Evolutionary conservation across 2,329 filamentous ascomycete genomes (phyloP), one percentile per base, ranked within the genome.

Genomic region (Pyrenophora graminea): DNA sequence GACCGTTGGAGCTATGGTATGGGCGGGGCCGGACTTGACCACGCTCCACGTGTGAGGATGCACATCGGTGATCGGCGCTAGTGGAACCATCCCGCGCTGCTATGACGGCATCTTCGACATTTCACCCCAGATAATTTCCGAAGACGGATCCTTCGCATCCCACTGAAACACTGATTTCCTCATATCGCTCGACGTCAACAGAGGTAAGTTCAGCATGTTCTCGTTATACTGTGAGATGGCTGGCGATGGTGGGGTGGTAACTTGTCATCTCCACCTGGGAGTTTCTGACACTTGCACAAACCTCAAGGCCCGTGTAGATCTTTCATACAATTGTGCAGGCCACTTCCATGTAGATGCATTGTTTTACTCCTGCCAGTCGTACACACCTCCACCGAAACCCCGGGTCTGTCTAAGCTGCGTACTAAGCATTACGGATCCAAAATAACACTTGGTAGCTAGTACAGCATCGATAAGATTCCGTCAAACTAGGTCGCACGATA

Each of bases 41-140:
- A 30, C 40, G 40, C 39, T 49, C 51, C 58, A 58, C 55, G 50
- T 56, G 55, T 53, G 58, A 55, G 47, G 52, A 51, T 41, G 51
- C 54, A 51, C 40, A 33, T 37, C 49, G 30, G 38, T 41, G 47
- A 51, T 55, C 55, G 39, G 37, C 51, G 44, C 51, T 51, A 46
- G 40, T 31, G 39, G 27, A 39, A 15, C 34, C 44, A 42, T 48
- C 45, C 54, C 46, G 54, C 37, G 32, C 37, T 37, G 48, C 58
- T 51, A 60, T 60, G 58, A 60, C 58, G 58, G 52, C 58, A 60
- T 60, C 47, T 60, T 56, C 42, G 45, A 45, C 32, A 54, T 54
- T 31, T n/a, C 45, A 31, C 33, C 37, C 27, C 25, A 25, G 21
- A 45, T 25, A n/a, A 37, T 21, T 8, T 45, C 12, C 7, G 13